phyloP scores from a whole-genome alignment of 2,329 filamentous ascomycete species.

The Colletotrichum filicis region DNA sequence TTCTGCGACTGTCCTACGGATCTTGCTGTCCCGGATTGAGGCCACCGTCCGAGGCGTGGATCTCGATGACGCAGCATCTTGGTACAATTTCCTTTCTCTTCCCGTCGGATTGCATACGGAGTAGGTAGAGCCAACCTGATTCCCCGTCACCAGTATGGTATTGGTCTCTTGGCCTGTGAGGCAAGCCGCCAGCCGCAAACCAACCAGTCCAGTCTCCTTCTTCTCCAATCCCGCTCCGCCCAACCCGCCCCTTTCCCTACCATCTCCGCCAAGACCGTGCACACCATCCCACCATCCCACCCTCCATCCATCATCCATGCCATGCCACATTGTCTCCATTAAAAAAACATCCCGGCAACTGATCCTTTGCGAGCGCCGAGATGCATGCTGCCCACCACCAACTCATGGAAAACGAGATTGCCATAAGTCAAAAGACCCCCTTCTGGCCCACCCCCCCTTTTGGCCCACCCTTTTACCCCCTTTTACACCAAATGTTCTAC shows the following conservation, averaged over 20 bases:
- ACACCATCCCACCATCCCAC: neutral
- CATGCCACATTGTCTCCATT: too few relatives aligned
- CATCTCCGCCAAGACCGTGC: conserved; percentile 28
- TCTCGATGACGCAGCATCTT: conserved; percentile 21
- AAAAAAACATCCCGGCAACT: neutral
- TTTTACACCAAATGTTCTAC: too few relatives aligned
- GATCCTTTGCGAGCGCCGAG: neutral
- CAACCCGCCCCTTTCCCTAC: conserved; percentile 1
- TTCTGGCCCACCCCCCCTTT: too few relatives aligned
- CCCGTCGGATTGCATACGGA: neutral
- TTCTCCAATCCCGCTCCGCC: conserved; percentile 30
- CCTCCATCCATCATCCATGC: neutral
- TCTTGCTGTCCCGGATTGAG: conserved; percentile 1
- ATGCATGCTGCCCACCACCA: neutral
- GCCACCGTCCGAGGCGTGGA: neutral
- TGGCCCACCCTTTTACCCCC: too few relatives aligned
- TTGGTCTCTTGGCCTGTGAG: neutral
- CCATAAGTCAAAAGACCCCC: too few relatives aligned
- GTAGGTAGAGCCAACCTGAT: too few relatives aligned
- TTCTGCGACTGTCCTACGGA: neutral
- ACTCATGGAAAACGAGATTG: neutral
- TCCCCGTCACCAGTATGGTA: neutral
- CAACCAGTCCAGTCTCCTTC: too few relatives aligned
- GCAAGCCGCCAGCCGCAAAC: too few relatives aligned
- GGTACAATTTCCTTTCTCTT: neutral